Evolutionary conservation across 1,284 basidiomycete species (phyloP), one percentile per base, ranked within the genome.

Genomic region (Afroboletus lepidellus): DNA sequence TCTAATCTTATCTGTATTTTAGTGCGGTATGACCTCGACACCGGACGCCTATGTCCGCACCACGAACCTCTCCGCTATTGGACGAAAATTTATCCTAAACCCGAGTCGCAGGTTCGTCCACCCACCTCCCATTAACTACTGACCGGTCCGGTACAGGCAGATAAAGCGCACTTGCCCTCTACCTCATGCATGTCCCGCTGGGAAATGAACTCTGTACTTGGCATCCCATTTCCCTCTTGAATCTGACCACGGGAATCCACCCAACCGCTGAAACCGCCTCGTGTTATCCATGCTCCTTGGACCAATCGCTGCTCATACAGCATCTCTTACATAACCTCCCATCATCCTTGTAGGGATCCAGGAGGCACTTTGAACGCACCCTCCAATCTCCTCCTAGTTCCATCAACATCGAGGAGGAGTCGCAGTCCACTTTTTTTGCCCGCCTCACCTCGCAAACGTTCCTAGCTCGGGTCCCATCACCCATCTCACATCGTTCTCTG

Each of bases 261-360:
- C 23, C 15, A 23, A 16, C 39, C 23, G 5, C 39, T 41, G 41
- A 42, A 30, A 23, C 43, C 18, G 30, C 32, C 43, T 45, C 43
- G 32, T 45, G 43, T 33, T 24, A 15, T n/a, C n/a, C 27, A 42
- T 42, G 41, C 21, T 29, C 12, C 41, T 12, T 42, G 25, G 41
- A 12, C 25, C 41, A 41, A 41, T 30, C 41, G 18, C 9, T 23
- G 29, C 18, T 42, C 41, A 30, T 32, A 43, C 41, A 43, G 41
- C 51, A 49, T 29, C 16, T 21, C 44, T 56, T 57, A 53, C 60
- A 58, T 66, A 66, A 43, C n/a, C n/a, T 60, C 39, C 24, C 32
- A 41, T 43, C 38, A 32, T 8, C 11, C n/a, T 41, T 9, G 23
- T 36, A 20, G 49, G 36, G 48, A 30, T n/a, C n/a, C n/a, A 36